phyloP scores from a whole-genome alignment of 2,329 filamentous ascomycete genomes.

The Colletotrichum sidae region DNA sequence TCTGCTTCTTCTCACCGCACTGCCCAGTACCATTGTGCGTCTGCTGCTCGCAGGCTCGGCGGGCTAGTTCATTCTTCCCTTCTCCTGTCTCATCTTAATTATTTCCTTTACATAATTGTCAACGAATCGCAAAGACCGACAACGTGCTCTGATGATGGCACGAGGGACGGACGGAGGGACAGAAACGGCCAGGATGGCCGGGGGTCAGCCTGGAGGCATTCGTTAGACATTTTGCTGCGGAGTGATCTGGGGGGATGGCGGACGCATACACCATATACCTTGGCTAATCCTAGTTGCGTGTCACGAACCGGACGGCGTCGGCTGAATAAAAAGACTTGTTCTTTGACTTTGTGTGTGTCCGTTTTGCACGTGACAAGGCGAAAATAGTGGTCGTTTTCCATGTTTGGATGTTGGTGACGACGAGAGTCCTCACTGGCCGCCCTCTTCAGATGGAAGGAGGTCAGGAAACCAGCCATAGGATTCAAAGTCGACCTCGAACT shows the following conservation, averaged over 20 bases:
- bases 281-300: conserved; percentile 31
- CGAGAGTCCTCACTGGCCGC: neutral
- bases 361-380: neutral
- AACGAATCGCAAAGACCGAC: conserved; percentile 28
- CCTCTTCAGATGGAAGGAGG: conserved; percentile 59
- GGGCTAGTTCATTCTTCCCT: conserved; percentile 13
- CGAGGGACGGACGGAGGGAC: conserved; percentile 21
- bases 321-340: conserved; percentile 27
- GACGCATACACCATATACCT: conserved; percentile 22
- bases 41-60: conserved; percentile 20
- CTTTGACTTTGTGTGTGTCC: neutral
- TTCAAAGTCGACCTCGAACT: conserved; percentile 62
- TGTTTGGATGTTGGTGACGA: neutral
- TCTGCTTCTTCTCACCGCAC: conserved; percentile 4
- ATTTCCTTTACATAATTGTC: conserved; percentile 25
- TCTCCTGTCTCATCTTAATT: conserved; percentile 29
- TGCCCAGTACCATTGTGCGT: conserved; percentile 33
- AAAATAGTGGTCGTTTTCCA: neutral
- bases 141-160: conserved; percentile 33
- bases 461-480: conserved; percentile 69
- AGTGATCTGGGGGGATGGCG: conserved; percentile 1
- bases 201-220: conserved; percentile 11
- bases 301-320: conserved; percentile 12
- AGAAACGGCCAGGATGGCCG: neutral
- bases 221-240: conserved; percentile 10